Conservation (phyloP, 768 basidiomycete genomes). For the Xerocomellus amylosporus region DNA sequence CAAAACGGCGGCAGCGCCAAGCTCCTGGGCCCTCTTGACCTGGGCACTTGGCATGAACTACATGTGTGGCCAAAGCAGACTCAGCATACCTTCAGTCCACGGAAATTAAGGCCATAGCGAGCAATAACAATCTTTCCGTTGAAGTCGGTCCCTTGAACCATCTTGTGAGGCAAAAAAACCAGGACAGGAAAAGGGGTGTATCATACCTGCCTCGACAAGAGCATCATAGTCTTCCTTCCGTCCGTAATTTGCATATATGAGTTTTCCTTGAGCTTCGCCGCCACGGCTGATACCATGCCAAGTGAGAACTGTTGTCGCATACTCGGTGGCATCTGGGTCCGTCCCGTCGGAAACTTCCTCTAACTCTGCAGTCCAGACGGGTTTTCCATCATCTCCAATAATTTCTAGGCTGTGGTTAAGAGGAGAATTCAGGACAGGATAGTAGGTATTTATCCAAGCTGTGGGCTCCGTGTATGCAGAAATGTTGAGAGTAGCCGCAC, state of each 20-base stretch:
- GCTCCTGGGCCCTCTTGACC: slow-evolving; percentile 84
- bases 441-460: slow-evolving; percentile 72
- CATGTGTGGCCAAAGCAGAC: slow-evolving; percentile 2
- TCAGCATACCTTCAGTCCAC: slow-evolving; percentile 79
- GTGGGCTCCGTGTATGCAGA: slow-evolving; percentile 37
- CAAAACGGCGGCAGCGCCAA: slow-evolving; percentile 77
- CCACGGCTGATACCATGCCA: slow-evolving; percentile 71
- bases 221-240: slow-evolving; percentile 60
- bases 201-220: slow-evolving; percentile 48
- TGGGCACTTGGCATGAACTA: slow-evolving; percentile 35
- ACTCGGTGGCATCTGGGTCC: slow-evolving; percentile 60
- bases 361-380: slow-evolving; percentile 59
- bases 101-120: slow-evolving; percentile 75
- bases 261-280: slow-evolving; percentile 62
- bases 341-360: slow-evolving; percentile 63
- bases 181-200: background rate
- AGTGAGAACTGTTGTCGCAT: slow-evolving; percentile 53
- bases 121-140: slow-evolving; percentile 76
- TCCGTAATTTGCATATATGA: slow-evolving; percentile 60
- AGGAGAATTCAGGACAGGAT: slow-evolving; percentile 70
- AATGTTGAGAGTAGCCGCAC: slow-evolving; percentile 49
- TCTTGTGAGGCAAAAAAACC: background rate
- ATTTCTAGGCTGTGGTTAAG: slow-evolving; percentile 55
- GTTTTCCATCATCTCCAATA: slow-evolving; percentile 46
- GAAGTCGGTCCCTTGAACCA: slow-evolving; percentile 53